A percentile compares a stretch with the other conserved stretches of the same genome.
phyloP scores from a whole-genome alignment of 306 rosid genomes.

The Acacia confusa region DNA sequence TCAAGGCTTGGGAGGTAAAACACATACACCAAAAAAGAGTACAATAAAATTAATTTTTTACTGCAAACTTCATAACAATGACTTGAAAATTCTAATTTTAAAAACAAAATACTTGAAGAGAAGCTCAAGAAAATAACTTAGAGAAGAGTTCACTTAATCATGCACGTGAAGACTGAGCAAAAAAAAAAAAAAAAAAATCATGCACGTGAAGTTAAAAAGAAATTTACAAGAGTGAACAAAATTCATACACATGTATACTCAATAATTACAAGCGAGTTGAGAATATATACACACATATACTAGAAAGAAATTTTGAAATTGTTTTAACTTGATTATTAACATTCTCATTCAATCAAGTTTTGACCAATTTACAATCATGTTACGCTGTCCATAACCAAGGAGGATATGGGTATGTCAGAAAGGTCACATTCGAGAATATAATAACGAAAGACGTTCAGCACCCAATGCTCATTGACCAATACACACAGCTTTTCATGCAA shows the following conservation, averaged over 20 bases:
- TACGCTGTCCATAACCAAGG: constrained; percentile 32
- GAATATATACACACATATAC: not conserved
- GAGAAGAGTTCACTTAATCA: not conserved
- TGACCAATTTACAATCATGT: not conserved
- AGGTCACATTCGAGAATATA: constrained; percentile 46
- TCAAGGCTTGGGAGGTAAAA: constrained; percentile 56
- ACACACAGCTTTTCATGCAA: not conserved
- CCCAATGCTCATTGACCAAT: constrained; percentile 50
- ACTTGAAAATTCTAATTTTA: not conserved
- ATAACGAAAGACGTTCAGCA: not conserved
- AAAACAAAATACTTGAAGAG: not conserved
- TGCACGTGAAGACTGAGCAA: not conserved
- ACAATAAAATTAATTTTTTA: not conserved
- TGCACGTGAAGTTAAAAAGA: not conserved
- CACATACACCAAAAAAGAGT: not conserved
- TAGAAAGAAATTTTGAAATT: not conserved
- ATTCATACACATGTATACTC: no score
- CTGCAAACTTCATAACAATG: not conserved
- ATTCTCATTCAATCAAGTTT: not conserved
- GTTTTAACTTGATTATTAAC: not conserved
- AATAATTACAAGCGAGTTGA: not conserved
- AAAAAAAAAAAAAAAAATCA: no score
- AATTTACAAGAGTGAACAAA: not conserved
- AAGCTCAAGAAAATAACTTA: not conserved
- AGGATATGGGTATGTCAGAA: constrained; percentile 54